Base-by-base conservation (phyloP, 1,284 basidiomycete species). In the Peniophora sp. region DNA sequence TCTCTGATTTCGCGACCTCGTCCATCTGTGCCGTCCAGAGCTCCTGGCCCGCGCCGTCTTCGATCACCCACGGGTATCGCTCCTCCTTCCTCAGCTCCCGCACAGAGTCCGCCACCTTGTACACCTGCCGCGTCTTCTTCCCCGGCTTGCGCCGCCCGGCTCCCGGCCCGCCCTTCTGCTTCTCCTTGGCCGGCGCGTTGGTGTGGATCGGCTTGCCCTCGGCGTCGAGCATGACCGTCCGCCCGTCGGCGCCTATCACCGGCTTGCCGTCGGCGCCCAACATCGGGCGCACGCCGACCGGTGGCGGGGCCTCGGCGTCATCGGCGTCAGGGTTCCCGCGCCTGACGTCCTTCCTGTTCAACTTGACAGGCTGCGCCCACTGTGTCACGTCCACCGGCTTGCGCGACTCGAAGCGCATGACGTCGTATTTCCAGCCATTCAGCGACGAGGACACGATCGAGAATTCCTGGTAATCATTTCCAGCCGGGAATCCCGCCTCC, bases 41-140 rank as follows among this genome's bases (percentile, higher is more conserved):
- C 66, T 91, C 86, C 53, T 73, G 68, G 49, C 79, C 76, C 42
- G 64, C 62, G 45, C 75, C 78, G 62, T 92, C 89, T 69, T 94
- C 91, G 68, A 93, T 78, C 43, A 94, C 82, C 92, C 91, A 94
- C 1, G 92, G 91, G 64, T 87, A 88, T 57, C 87, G 73, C 67
- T 94, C 92, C 69, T 94, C 90, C 60, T 76, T 78, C 62, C 85
- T 73, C 58, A 92, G 71, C 68, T 68, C 62, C 56, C 70, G 52
- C 45, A 61, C 58, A 53, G 59, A 62, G 50, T 70, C 66, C 11
- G 69, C 62, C n/a, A 69, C 60, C 55, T 82, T 76, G 65, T 84
- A 90, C 24, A 92, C 87, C 70, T 93, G 89, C 53, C 77, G 75
- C 34, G 88, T 92, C 72, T 92, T 92, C 70, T 89, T 88, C 74